Percentiles rank a stretch among this genome's conserved stretches.
phyloP scores from a whole-genome alignment of 169 alveolate genomes.

The Plasmodium knowlesi region DNA sequence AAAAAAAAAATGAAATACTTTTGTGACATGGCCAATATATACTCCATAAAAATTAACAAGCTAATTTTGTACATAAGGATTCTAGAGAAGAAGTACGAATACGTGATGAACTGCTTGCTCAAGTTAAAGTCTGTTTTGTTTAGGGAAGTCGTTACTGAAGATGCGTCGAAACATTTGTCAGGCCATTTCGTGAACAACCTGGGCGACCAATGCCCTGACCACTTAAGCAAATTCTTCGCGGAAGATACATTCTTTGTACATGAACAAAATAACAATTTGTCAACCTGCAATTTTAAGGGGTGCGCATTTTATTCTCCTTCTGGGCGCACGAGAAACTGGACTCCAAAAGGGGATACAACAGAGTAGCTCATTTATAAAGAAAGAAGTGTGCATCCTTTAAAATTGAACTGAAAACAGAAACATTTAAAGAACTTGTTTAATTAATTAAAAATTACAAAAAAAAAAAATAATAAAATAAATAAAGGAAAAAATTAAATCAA shows the following conservation, averaged over 20 bases:
- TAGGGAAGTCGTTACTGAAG: not conserved
- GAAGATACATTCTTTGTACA: constrained; percentile 38
- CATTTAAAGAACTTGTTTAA: too few relatives aligned
- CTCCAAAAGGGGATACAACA: too few relatives aligned
- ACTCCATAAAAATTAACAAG: constrained; percentile 16
- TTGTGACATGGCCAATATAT: constrained; percentile 14
- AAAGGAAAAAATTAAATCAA: too few relatives aligned
- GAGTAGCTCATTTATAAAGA: too few relatives aligned
- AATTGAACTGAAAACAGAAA: too few relatives aligned
- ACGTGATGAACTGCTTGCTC: constrained; percentile 34
- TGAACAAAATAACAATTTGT: not conserved
- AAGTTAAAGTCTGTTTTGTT: constrained; percentile 15
- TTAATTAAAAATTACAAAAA: too few relatives aligned
- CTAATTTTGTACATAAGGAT: constrained; percentile 16
- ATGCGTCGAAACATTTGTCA: not conserved
- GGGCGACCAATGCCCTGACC: not conserved
- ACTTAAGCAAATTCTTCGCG: constrained; percentile 1
- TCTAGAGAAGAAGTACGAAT: constrained; percentile 15
- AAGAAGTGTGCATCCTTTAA: too few relatives aligned
- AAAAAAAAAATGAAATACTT: constrained; percentile 29
- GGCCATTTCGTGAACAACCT: not conserved
- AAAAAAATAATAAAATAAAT: too few relatives aligned
- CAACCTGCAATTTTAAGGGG: not conserved
- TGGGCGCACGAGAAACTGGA: too few relatives aligned
- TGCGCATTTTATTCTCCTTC: not conserved